Conservation (phyloP, 345 rosid genomes). For the Aurinia saxatilis region DNA sequence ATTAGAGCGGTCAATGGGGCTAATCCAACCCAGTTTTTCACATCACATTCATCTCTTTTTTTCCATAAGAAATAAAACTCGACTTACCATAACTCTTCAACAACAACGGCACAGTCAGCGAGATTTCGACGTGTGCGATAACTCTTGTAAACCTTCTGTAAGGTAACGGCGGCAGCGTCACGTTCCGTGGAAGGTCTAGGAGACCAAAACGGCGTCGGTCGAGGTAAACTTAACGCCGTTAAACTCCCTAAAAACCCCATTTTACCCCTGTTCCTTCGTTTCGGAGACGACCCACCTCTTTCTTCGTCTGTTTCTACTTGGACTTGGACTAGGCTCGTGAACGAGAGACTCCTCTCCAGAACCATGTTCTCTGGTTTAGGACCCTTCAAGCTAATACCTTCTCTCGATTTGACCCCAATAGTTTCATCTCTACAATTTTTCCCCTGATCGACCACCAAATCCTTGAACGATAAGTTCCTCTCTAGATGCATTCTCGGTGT, state of each 20-base stretch:
- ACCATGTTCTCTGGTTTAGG: conserved; percentile 29
- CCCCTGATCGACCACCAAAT: conserved; percentile 20
- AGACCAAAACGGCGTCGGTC: conserved; percentile 44
- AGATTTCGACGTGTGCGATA: conserved; percentile 43
- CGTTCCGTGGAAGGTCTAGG: conserved; percentile 70
- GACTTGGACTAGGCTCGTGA: conserved; percentile 26
- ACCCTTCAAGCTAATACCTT: conserved; percentile 26
- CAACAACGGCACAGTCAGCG: conserved; percentile 91
- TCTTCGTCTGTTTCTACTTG: conserved; percentile 5
- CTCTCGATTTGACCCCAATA: conserved; percentile 16
- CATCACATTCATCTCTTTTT: too few relatives aligned
- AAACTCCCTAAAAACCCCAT: conserved; percentile 10
- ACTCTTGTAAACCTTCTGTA: conserved; percentile 38
- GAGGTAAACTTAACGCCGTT: conserved; percentile 44
- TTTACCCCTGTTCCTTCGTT: conserved; percentile 27
- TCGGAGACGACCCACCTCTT: conserved; percentile 17
- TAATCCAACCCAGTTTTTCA: too few relatives aligned
- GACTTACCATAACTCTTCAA: conserved; percentile 75
- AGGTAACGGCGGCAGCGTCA: conserved; percentile 53
- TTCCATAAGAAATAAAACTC: neutral
- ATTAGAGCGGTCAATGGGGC: too few relatives aligned
- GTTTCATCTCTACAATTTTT: neutral
- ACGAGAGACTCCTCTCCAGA: conserved; percentile 30
- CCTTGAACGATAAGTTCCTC: conserved; percentile 28
- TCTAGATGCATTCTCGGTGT: conserved; percentile 19